Percentiles rank a stretch among this genome's conserved stretches.
Conservation (phyloP, 2,329 filamentous ascomycete genomes). For the Camptophora hylomeconis region DNA sequence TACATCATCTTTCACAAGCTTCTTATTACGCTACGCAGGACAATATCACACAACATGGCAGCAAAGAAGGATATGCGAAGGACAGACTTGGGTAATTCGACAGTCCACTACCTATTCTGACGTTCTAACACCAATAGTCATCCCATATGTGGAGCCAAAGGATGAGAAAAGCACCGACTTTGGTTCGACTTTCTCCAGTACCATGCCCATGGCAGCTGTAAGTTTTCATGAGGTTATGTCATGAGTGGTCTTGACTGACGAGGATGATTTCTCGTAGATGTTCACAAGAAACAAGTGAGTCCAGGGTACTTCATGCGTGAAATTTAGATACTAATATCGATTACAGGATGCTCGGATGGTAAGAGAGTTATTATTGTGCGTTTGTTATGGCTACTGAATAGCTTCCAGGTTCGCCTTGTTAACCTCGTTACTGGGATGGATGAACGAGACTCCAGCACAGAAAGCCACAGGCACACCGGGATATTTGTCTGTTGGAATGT, state of each 20-base stretch:
- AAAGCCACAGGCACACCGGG: conserved; percentile 55
- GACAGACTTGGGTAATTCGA: conserved; percentile 52
- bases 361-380: conserved; percentile 15
- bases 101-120: conserved; percentile 1
- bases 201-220: conserved; percentile 83
- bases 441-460: conserved; percentile 35
- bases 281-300: conserved; percentile 76
- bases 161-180: conserved; percentile 56
- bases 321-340: conserved; percentile 11
- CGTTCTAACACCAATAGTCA: conserved; percentile 43
- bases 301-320: not conserved
- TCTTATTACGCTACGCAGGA: too few relatives aligned
- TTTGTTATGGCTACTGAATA: not conserved
- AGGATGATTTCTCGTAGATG: conserved; percentile 40
- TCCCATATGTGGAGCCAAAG: conserved; percentile 72
- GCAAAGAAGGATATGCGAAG: conserved; percentile 65
- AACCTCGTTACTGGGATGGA: conserved; percentile 35
- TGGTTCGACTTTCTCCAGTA: conserved; percentile 55
- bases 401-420: conserved; percentile 31
- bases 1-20: too few relatives aligned
- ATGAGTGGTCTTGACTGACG: conserved; percentile 12
- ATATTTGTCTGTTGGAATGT: conserved; percentile 67
- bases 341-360: conserved; percentile 51
- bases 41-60: conserved; percentile 44
- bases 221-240: conserved; percentile 20